Evolutionary conservation across 192 early-diverging fungal genomes (phyloP).

Genomic region (Paraglomus brasilianum): DNA sequence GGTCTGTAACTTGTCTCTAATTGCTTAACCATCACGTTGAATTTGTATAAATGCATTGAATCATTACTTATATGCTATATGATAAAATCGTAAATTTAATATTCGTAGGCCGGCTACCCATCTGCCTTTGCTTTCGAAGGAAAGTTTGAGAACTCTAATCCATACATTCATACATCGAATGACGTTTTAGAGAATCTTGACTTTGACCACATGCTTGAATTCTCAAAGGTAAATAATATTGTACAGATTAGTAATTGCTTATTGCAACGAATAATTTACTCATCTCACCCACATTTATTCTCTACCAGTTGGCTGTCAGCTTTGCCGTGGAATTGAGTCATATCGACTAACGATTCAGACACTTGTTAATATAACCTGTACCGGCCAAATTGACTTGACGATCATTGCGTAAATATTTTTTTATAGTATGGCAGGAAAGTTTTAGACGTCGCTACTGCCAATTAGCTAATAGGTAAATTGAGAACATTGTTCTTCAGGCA

Average conservation of each 20-base stretch:
- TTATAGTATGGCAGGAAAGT: too few relatives aligned
- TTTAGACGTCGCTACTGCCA: too few relatives aligned
- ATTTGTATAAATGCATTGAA: neutral
- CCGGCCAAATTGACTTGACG: too few relatives aligned
- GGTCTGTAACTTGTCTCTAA: neutral
- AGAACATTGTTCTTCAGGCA: too few relatives aligned
- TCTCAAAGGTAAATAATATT: constrained; percentile 63
- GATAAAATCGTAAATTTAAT: neutral
- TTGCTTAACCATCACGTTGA: too few relatives aligned
- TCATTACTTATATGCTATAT: neutral
- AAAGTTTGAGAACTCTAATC: constrained; percentile 69
- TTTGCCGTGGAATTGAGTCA: constrained; percentile 84
- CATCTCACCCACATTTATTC: neutral
- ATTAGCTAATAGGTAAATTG: too few relatives aligned
- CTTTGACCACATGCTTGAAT: constrained; percentile 88
- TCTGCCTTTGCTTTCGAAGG: constrained; percentile 83
- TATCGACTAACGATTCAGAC: neutral
- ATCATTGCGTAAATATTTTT: too few relatives aligned
- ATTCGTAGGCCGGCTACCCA: constrained; percentile 66
- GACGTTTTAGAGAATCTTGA: constrained; percentile 76
- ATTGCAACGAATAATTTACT: neutral
- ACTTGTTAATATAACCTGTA: too few relatives aligned
- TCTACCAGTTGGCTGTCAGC: constrained; percentile 52
- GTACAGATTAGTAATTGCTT: neutral
- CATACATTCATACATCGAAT: constrained; percentile 77